phyloP scores from a whole-genome alignment of 2,329 filamentous ascomycete genomes.

The Penicillium sumatraense region DNA sequence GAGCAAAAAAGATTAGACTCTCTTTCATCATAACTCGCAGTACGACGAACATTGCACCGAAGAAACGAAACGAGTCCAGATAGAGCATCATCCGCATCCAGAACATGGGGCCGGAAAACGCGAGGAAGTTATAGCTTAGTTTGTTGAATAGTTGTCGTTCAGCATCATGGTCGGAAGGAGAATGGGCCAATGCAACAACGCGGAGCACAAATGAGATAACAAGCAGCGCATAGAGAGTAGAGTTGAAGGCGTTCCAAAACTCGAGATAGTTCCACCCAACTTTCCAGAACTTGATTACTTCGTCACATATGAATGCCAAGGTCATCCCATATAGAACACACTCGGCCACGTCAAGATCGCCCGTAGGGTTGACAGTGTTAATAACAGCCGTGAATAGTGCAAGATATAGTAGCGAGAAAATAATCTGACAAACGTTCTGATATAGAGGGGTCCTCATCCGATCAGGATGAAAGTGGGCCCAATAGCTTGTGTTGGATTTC shows the following conservation, averaged over 20 bases:
- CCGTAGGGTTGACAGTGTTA: slow-evolving; percentile 86
- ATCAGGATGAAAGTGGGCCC: slow-evolving; percentile 86
- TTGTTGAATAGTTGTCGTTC: slow-evolving; percentile 70
- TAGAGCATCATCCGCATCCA: slow-evolving; percentile 93
- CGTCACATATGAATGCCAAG: slow-evolving; percentile 86
- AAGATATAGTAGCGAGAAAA: slow-evolving; percentile 82
- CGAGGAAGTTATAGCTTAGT: slow-evolving; percentile 90
- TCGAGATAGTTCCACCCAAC: slow-evolving; percentile 87
- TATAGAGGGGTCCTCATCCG: slow-evolving; percentile 91
- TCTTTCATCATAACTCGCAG: slow-evolving; percentile 95
- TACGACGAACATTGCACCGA: slow-evolving; percentile 97
- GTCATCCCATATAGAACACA: slow-evolving; percentile 89
- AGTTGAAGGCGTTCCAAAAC: slow-evolving; percentile 98
- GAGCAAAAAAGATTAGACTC: slow-evolving; percentile 93
- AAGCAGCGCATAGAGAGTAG: slow-evolving; percentile 77
- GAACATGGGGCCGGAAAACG: slow-evolving; percentile 94
- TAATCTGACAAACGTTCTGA: slow-evolving; percentile 86
- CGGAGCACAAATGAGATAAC: slow-evolving; percentile 78
- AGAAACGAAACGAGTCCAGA: slow-evolving; percentile 91
- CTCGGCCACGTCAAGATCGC: slow-evolving; percentile 84
- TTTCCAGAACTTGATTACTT: slow-evolving; percentile 88
- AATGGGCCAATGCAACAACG: slow-evolving; percentile 74
- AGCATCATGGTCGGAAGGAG: slow-evolving; percentile 52
- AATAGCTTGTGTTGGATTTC: slow-evolving; percentile 77
- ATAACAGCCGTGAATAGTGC: slow-evolving; percentile 86